phyloP scores from a whole-genome alignment of 495 filamentous ascomycete genomes.

The Melanomma pulvis-pyrius region DNA sequence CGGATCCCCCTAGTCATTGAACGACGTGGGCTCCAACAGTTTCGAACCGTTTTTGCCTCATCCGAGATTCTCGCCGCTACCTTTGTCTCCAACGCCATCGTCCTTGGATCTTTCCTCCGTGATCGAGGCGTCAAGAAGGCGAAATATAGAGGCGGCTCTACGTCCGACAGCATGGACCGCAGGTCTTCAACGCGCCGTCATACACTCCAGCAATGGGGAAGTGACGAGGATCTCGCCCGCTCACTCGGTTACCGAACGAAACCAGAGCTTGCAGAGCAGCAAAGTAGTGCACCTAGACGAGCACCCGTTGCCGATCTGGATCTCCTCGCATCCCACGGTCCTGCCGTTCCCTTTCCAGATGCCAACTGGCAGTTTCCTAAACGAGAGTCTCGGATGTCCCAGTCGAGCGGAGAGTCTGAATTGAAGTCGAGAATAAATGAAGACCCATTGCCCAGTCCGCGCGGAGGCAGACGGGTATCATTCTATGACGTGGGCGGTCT shows the following conservation, averaged over 20 bases:
- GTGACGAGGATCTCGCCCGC: slow-evolving; percentile 48
- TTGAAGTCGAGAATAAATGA: slow-evolving; percentile 10
- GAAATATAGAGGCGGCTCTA: slow-evolving; percentile 43
- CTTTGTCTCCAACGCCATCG: slow-evolving; percentile 47
- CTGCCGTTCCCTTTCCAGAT: slow-evolving; percentile 11
- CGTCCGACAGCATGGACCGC: slow-evolving; percentile 45
- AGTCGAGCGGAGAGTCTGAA: slow-evolving; percentile 33
- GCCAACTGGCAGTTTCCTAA: slow-evolving; percentile 26
- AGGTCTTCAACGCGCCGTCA: slow-evolving; percentile 38
- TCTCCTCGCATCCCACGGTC: slow-evolving; percentile 15
- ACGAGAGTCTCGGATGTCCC: slow-evolving; percentile 6
- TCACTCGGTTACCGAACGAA: slow-evolving; percentile 43
- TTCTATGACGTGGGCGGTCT: slow-evolving; percentile 49
- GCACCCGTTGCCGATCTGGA: slow-evolving; percentile 38
- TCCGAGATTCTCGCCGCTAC: slow-evolving; percentile 49
- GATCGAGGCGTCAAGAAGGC: slow-evolving; percentile 49
- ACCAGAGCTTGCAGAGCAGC: slow-evolving; percentile 38
- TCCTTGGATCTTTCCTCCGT: slow-evolving; percentile 49
- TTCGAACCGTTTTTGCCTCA: slow-evolving; percentile 47
- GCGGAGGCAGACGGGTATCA: slow-evolving; percentile 35
- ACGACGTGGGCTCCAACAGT: slow-evolving; percentile 45
- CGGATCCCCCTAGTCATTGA: slow-evolving; percentile 46
- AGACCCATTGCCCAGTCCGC: slow-evolving; percentile 34
- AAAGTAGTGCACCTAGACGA: slow-evolving; percentile 27
- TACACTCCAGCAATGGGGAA: slow-evolving; percentile 42